A percentile compares a stretch with the other conserved stretches of the same genome.
These are phyloP conservation scores for Aspergillus sp. DNA, from an alignment of 2,329 filamentous ascomycete species.

Conservation along the genomic window DNA sequence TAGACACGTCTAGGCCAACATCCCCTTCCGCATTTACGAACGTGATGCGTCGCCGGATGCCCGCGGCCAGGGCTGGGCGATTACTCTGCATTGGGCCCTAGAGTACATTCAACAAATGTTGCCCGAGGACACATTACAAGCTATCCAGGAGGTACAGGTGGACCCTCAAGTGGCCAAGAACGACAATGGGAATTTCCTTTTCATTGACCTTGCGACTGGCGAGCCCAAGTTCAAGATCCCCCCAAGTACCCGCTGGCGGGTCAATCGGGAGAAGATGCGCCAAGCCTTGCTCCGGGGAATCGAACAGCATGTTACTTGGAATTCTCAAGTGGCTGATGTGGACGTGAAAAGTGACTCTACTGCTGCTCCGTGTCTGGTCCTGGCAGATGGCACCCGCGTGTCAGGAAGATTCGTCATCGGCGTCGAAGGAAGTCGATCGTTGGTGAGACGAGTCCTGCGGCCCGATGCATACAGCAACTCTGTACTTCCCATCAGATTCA, in stretches of 20 bases:
- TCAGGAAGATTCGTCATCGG: conserved; percentile 23
- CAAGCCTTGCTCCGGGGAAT: conserved; percentile 23
- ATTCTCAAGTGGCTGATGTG: conserved; percentile 16
- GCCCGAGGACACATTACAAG: conserved; percentile 17
- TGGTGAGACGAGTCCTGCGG: conserved; percentile 26
- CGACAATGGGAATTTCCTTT: conserved; percentile 31
- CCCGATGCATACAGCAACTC: conserved; percentile 25
- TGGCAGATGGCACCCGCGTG: conserved; percentile 14
- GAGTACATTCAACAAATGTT: conserved; percentile 26
- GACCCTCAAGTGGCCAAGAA: conserved; percentile 26
- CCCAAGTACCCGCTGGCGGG: conserved; percentile 30
- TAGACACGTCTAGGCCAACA: conserved; percentile 20
- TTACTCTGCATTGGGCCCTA: conserved; percentile 31
- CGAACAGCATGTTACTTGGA: conserved; percentile 27
- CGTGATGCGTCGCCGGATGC: conserved; percentile 28
- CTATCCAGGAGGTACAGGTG: conserved; percentile 26
- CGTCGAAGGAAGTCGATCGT: conserved; percentile 26
- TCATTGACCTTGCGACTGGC: conserved; percentile 32
- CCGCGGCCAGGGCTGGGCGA: conserved; percentile 32
- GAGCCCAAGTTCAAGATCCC: conserved; percentile 34
- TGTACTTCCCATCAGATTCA: conserved; percentile 26
- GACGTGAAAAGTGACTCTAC: neutral
- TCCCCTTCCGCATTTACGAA: conserved; percentile 35
- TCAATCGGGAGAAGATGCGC: conserved; percentile 29
- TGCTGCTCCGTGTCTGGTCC: conserved; percentile 2